A percentile compares a stretch with the other conserved stretches of the same genome.
phyloP scores from a whole-genome alignment of 2,329 filamentous ascomycete genomes.

The Talaromyces sp. region DNA sequence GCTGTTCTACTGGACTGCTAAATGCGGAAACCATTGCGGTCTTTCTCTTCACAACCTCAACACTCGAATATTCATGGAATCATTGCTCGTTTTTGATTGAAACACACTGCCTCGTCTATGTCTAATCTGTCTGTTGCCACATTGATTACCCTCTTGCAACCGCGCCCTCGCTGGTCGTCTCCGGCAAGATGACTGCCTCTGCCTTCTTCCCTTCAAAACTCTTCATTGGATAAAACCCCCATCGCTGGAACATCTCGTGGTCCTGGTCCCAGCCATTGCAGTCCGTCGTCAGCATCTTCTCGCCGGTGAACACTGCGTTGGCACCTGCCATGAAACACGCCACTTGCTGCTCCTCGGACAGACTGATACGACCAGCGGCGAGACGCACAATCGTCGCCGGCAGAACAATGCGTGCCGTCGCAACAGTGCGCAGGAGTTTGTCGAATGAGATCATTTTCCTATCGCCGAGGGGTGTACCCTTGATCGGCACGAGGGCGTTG shows the following conservation, averaged over 20 bases:
- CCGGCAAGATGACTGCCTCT: neutral
- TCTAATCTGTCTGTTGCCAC: no score
- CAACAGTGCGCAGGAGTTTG: slow-evolving; percentile 73
- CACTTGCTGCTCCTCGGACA: slow-evolving; percentile 83
- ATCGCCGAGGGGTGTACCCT: slow-evolving; percentile 78
- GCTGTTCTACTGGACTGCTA: neutral
- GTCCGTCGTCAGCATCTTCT: slow-evolving; percentile 92
- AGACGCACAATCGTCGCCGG: slow-evolving; percentile 80
- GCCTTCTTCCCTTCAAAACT: slow-evolving; percentile 38
- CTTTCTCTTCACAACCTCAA: neutral
- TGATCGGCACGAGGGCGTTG: slow-evolving; percentile 85
- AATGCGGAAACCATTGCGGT: neutral
- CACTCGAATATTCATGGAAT: neutral
- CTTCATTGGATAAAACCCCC: slow-evolving; percentile 75
- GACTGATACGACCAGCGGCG: slow-evolving; percentile 75
- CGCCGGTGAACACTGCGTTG: slow-evolving; percentile 90
- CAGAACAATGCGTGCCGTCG: slow-evolving; percentile 76
- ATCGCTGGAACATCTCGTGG: slow-evolving; percentile 72
- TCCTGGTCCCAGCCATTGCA: slow-evolving; percentile 91
- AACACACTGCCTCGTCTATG: neutral
- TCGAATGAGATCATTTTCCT: slow-evolving; percentile 68
- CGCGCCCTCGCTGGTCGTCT: neutral
- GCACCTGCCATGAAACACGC: slow-evolving; percentile 86
- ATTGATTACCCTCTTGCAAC: neutral
- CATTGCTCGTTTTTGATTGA: neutral